Conservation (phyloP, 2,329 filamentous ascomycete genomes). For the Magnaporthiopsis rhizophila region DNA sequence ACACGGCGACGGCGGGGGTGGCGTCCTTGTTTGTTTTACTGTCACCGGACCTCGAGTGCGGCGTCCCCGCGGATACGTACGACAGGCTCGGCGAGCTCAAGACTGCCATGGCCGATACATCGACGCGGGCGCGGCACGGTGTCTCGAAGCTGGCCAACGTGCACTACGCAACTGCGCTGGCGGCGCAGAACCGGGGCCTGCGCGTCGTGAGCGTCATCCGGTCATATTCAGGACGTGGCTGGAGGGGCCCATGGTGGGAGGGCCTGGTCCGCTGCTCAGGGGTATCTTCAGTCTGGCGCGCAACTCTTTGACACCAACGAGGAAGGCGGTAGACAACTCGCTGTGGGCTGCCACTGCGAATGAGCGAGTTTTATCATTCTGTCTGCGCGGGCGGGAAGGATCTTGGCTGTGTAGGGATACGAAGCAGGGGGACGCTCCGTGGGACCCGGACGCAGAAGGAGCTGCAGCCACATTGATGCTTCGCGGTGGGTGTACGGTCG, state of each 20-base stretch:
- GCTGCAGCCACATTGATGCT: constrained; percentile 10
- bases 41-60: constrained; percentile 10
- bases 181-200: constrained; percentile 18
- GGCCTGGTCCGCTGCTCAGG: not conserved
- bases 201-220: constrained; percentile 20
- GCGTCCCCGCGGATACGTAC: constrained; percentile 10
- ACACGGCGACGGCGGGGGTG: constrained; percentile 1
- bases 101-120: constrained; percentile 4
- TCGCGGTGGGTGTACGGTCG: not conserved
- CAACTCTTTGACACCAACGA: constrained; percentile 17
- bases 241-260: not conserved
- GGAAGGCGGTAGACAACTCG: constrained; percentile 24
- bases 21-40: constrained; percentile 21
- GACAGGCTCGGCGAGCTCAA: constrained; percentile 8
- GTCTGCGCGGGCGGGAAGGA: constrained; percentile 19
- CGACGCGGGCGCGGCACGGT: constrained; percentile 18
- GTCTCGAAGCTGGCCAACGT: constrained; percentile 27
- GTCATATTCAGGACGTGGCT: constrained; percentile 19
- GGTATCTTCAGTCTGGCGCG: not conserved
- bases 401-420: constrained; percentile 16
- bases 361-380: constrained; percentile 24
- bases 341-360: constrained; percentile 30
- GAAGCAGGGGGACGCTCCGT: constrained; percentile 17
- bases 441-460: constrained; percentile 25
- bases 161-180: constrained; percentile 21